Conservation (phyloP, 495 filamentous ascomycete genomes). For the Emericellopsis terricola region DNA sequence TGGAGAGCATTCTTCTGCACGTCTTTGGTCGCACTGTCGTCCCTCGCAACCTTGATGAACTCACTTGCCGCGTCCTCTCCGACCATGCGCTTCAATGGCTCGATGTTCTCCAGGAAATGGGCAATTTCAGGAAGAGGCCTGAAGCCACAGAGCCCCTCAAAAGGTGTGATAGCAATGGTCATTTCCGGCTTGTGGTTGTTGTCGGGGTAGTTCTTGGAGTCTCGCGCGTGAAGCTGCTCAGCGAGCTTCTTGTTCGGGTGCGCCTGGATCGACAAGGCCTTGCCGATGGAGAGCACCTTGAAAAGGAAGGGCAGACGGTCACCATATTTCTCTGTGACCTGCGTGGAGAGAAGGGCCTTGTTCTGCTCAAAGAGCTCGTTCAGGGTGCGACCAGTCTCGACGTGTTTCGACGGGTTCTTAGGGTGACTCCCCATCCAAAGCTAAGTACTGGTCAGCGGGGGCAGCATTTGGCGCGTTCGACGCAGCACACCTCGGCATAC, state of each 20-base stretch:
- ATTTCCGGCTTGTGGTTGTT: slow-evolving; percentile 99
- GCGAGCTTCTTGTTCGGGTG: slow-evolving; percentile 97
- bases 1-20: slow-evolving; percentile 70
- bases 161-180: slow-evolving; percentile 91
- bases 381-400: slow-evolving; percentile 66
- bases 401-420: slow-evolving; percentile 80
- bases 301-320: slow-evolving; percentile 84
- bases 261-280: slow-evolving; percentile 91
- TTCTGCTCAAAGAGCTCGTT: slow-evolving; percentile 86
- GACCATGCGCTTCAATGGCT: slow-evolving; percentile 57
- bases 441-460: slow-evolving; percentile 22
- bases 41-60: slow-evolving; percentile 51
- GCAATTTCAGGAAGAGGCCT: slow-evolving; percentile 70
- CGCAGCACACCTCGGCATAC: slow-evolving; percentile 58
- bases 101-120: slow-evolving; percentile 63
- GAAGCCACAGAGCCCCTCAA: slow-evolving; percentile 93
- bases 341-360: slow-evolving; percentile 52
- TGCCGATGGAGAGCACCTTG: slow-evolving; percentile 88
- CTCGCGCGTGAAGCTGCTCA: slow-evolving; percentile 66
- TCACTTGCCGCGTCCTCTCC: slow-evolving; percentile 46
- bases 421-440: slow-evolving; percentile 99
- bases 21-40: slow-evolving; percentile 34
- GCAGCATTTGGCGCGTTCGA: slow-evolving; percentile 3
- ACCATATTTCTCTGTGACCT: slow-evolving; percentile 54
- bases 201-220: slow-evolving; percentile 92